phyloP scores from a whole-genome alignment of 176 grass and related monocot genomes.

The Poa annua region DNA sequence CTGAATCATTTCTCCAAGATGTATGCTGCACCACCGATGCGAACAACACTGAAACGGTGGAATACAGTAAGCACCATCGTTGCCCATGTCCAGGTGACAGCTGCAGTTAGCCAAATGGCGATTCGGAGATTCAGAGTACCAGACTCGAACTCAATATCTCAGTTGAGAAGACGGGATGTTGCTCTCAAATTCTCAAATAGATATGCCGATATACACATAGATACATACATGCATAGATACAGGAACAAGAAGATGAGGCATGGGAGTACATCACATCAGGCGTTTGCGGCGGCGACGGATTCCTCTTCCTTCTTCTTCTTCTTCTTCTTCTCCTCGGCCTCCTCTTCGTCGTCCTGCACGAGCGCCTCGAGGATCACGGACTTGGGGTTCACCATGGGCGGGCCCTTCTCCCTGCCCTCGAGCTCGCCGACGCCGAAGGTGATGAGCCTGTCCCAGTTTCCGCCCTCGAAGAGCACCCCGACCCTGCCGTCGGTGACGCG shows the following conservation, averaged over 20 bases:
- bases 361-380: slow-evolving; percentile 43
- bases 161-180: too few relatives aligned
- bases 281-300: not conserved
- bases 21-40: too few relatives aligned
- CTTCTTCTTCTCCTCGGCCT: not conserved
- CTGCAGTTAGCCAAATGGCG: too few relatives aligned
- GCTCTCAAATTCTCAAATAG: not conserved
- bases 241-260: not conserved
- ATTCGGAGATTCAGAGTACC: too few relatives aligned
- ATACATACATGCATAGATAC: not conserved
- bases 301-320: slow-evolving; percentile 38
- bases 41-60: too few relatives aligned
- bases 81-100: too few relatives aligned
- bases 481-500: slow-evolving; percentile 77
- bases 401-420: slow-evolving; percentile 81
- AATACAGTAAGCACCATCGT: too few relatives aligned
- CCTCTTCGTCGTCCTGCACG: not conserved
- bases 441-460: slow-evolving; percentile 69
- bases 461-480: slow-evolving; percentile 87
- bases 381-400: slow-evolving; percentile 84
- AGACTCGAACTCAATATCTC: too few relatives aligned
- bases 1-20: too few relatives aligned
- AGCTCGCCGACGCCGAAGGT: slow-evolving; percentile 63
- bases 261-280: not conserved
- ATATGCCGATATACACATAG: not conserved